Base-by-base conservation (phyloP, 164 flowering plant genomes). In the Pachysandra terminalis region DNA sequence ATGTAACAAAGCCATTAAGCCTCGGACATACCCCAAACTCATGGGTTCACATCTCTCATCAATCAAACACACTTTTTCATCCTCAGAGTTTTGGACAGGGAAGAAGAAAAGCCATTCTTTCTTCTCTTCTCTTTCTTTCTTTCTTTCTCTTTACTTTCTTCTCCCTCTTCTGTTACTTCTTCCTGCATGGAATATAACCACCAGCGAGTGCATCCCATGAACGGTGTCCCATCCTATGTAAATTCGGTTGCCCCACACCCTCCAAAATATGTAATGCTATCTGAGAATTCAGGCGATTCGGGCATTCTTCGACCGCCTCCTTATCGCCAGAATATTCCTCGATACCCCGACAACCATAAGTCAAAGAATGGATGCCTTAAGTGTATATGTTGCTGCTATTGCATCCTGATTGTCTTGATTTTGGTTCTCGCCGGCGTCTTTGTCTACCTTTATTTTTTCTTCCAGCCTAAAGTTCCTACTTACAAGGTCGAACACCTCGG, bases 301-400 rank as follows among this genome's bases (percentile, higher is more conserved):
- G 25, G 41, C 15, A 61, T 66, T 73, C 68, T 75, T 16, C 73
- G 74, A 27, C 90, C 90, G 0, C 89, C 89, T 0, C 89, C 89
- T 1, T 75, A 84, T 24, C 73, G 85, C n/a, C 85, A 82, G 16
- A 81, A 77, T 64, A 49, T 80, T 56, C 91, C 87, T 15, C 81
- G 79, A 2, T 85, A 84, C 8, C 60, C 76, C 60, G 40, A 49
- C 6, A 8, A 16, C 16, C 71, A 56, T 28, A 66, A 57, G 3
- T 64, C 75, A 12, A 51, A 71, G 10, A 2, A 58, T 24, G 66
- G 73, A 10, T 86, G 84, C 66, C 54, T 77, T 3, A 71, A 67
- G 22, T 88, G 87, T 71, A 53, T 86, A 0, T 82, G 85, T 28
- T 83, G 86, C 69, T 83, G 71, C 69, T 86, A 40, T 58, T 85